phyloP scores from a whole-genome alignment of 305 asterid species.

The Petunia hybrid region DNA sequence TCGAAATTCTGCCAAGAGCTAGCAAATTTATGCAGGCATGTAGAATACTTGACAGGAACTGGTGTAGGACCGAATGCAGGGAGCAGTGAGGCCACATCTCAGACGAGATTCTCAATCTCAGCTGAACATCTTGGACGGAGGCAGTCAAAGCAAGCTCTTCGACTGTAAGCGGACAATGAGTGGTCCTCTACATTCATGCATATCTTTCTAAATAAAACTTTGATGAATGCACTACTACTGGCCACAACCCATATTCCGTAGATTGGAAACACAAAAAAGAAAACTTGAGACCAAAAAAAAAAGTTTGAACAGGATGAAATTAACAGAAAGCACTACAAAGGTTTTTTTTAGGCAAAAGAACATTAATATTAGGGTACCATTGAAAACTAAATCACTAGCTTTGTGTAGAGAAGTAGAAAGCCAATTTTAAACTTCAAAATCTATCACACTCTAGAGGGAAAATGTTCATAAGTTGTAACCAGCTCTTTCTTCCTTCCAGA shows the following conservation, averaged over 20 bases:
- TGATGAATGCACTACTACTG: background rate
- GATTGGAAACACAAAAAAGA: background rate
- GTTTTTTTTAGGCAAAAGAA: background rate
- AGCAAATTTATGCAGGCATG: background rate
- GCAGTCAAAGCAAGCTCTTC: constrained; percentile 22
- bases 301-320: background rate
- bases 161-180: background rate
- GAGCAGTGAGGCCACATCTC: background rate
- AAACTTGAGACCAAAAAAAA: background rate
- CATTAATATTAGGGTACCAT: background rate
- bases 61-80: background rate
- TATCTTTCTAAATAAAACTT: background rate
- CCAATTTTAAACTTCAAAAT: background rate
- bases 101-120: constrained; percentile 9
- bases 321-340: background rate
- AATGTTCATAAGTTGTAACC: constrained; percentile 6
- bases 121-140: background rate
- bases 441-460: background rate
- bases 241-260: background rate
- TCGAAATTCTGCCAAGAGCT: background rate
- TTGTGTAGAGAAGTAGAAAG: background rate
- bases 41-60: constrained; percentile 1
- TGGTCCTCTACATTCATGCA: constrained; percentile 3
- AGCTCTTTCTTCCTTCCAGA: background rate
- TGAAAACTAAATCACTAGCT: constrained; percentile 4